Conservation (phyloP, 768 basidiomycete species). For the Auricularia sp. region DNA sequence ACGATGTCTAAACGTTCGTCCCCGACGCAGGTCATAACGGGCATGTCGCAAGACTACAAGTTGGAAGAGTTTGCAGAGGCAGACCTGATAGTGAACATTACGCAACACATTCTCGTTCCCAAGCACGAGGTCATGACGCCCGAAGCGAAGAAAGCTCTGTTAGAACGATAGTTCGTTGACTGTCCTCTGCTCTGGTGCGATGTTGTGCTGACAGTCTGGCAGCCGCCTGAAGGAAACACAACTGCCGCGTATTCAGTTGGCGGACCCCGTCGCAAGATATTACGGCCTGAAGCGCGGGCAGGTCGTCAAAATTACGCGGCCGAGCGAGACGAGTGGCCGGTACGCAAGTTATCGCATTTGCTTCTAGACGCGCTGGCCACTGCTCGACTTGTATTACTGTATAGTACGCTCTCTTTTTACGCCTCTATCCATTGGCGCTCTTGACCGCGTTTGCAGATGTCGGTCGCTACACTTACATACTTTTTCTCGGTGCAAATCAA, state of each 20-base stretch:
- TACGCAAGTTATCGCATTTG: constrained; percentile 90
- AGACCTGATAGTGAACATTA: constrained; percentile 94
- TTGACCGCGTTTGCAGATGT: too few species aligned
- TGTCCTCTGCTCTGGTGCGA: constrained; percentile 3
- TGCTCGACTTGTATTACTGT: too few species aligned
- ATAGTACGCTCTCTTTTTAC: too few species aligned
- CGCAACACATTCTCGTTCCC: constrained; percentile 90
- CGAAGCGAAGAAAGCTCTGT: constrained; percentile 77
- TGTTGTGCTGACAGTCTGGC: constrained; percentile 9
- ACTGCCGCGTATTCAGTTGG: constrained; percentile 89
- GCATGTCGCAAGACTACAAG: constrained; percentile 76
- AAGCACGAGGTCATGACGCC: constrained; percentile 77
- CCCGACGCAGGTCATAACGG: constrained; percentile 68
- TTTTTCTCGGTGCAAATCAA: too few species aligned
- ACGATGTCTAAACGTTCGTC: constrained; percentile 8
- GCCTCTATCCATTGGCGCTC: too few species aligned
- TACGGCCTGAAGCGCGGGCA: constrained; percentile 93
- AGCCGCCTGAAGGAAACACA: constrained; percentile 98
- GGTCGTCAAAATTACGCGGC: constrained; percentile 96
- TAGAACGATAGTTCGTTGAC: constrained; percentile 82
- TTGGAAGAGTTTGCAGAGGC: constrained; percentile 96
- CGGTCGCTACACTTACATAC: too few species aligned
- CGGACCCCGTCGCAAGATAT: constrained; percentile 97
- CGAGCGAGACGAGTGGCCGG: constrained; percentile 92
- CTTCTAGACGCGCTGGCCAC: constrained; percentile 22